Base-by-base conservation (phyloP, 768 basidiomycete species). In the Auricularia sp. region DNA sequence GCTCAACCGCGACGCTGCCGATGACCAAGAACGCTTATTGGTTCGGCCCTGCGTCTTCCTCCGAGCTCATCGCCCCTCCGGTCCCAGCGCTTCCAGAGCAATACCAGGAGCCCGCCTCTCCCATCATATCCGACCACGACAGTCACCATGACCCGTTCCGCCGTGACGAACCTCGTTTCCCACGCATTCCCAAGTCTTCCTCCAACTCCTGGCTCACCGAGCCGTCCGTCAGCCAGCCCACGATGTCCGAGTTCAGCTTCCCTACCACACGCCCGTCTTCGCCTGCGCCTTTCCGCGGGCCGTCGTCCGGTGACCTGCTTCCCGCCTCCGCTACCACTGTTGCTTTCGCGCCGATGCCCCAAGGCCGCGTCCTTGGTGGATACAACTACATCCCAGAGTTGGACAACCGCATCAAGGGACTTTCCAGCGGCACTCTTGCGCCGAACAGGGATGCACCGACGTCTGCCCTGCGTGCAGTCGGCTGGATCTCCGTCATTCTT, bases 181-280 rank as follows among this genome's bases (percentile, higher is more conserved):
- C 73, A 61, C 75, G 81, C 47, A 72, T 72, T 37, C 83, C 87
- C 37, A 72, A 85, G 21, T 85, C 80, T 8, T 89, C 88, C 6
- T 86, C 88, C 71, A 83, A 78, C 18, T 91, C 89, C 3, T 90
- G 89, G 89, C 73, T 91, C 64, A 86, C 86, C 0, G 87, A 87
- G 3, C 80, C 81, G 6, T 78, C 82, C 54, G 83, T 79, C 11
- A 82, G 85, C 11, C 84, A 82, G 54, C 75, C 78, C 14, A 85
- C 85, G 0, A 65, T 85, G 24, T 83, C 88, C 29, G 81, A 82
- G 8, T 90, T 88, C 86, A 88, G 87, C 1, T 90, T 82, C 76
- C 83, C 47, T 16, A 74, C 82, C 3, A 81, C 80, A 18, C 69
- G 66, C n/a, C 67, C 72, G 13, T 67, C 68, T 3, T 71, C 71